Conservation (phyloP, 2,329 filamentous ascomycete genomes). For the Orbilia oligospora region DNA sequence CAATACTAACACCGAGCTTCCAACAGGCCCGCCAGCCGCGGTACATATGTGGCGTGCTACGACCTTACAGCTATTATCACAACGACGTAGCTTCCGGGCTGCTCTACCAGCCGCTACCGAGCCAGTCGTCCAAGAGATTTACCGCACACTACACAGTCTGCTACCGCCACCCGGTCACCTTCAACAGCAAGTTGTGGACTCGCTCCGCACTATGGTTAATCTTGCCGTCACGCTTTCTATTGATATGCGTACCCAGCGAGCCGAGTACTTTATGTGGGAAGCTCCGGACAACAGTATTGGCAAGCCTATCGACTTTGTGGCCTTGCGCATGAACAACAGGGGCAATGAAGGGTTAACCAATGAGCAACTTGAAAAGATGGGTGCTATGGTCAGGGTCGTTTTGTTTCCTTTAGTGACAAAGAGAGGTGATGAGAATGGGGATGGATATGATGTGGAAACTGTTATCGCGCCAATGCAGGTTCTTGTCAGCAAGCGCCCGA, state of each 20-base stretch:
- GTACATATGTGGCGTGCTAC: constrained; percentile 98
- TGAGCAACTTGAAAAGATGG: constrained; percentile 82
- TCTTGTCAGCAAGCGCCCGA: constrained; percentile 74
- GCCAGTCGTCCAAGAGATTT: constrained; percentile 92
- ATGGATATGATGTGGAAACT: constrained; percentile 88
- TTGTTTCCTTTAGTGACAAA: constrained; percentile 97
- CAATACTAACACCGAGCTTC: constrained; percentile 63
- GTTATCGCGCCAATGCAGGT: constrained; percentile 97
- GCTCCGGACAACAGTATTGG: constrained; percentile 89
- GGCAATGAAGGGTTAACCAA: constrained; percentile 70
- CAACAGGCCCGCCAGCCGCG: constrained; percentile 78
- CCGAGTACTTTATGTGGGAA: constrained; percentile 98
- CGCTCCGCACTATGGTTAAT: constrained; percentile 87
- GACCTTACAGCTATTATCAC: constrained; percentile 88
- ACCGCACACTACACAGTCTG: constrained; percentile 84
- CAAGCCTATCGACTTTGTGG: constrained; percentile 88
- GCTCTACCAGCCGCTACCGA: constrained; percentile 93
- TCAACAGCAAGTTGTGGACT: constrained; percentile 83
- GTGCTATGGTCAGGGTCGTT: constrained; percentile 87
- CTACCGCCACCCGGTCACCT: constrained; percentile 87
- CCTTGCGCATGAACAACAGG: constrained; percentile 93
- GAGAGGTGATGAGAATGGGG: constrained; percentile 87
- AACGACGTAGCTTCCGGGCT: constrained; percentile 81
- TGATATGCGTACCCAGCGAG: constrained; percentile 96
- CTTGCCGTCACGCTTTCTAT: constrained; percentile 91